Evolutionary conservation across 208 protist genomes (phyloP).

Genomic region (Trypanosoma avium): DNA sequence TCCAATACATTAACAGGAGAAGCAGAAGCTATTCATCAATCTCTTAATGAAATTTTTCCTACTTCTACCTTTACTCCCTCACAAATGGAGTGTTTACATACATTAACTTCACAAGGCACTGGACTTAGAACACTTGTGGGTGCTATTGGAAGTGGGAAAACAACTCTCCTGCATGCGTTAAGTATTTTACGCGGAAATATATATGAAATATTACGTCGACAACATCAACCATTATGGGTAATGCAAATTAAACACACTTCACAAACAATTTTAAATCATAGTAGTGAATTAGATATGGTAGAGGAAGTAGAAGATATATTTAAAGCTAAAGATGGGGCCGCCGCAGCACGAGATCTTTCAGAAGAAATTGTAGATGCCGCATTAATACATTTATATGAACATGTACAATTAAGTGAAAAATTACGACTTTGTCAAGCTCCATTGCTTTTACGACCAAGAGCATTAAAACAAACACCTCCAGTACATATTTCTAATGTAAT

Average conservation of each 20-base stretch:
- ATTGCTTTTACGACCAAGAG: conserved; percentile 48
- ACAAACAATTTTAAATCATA: conserved; percentile 21
- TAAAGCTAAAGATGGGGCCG: conserved; percentile 10
- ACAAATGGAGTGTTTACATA: conserved; percentile 73
- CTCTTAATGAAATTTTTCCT: conserved; percentile 24
- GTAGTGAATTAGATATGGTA: conserved; percentile 11
- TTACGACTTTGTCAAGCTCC: conserved; percentile 59
- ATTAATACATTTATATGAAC: conserved; percentile 37
- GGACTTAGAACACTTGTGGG: conserved; percentile 44
- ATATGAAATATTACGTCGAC: conserved; percentile 44
- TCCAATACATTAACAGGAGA: conserved; percentile 7
- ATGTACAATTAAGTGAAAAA: conserved; percentile 35
- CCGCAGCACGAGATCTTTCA: conserved; percentile 25
- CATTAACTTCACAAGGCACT: conserved; percentile 18
- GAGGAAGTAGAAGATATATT: conserved; percentile 40
- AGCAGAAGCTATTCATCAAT: conserved; percentile 7
- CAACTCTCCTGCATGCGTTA: conserved; percentile 56
- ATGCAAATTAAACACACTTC: conserved; percentile 38
- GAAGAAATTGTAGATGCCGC: conserved; percentile 41
- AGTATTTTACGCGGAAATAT: conserved; percentile 54
- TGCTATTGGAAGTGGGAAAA: conserved; percentile 71
- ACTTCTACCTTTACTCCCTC: conserved; percentile 49
- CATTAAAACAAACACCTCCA: conserved; percentile 12
- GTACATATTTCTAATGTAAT: conserved; percentile 8
- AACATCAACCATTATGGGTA: conserved; percentile 57